Evolutionary conservation across 2,329 filamentous ascomycete genomes (phyloP).

Genomic region (Phialemonium atrogriseum): DNA sequence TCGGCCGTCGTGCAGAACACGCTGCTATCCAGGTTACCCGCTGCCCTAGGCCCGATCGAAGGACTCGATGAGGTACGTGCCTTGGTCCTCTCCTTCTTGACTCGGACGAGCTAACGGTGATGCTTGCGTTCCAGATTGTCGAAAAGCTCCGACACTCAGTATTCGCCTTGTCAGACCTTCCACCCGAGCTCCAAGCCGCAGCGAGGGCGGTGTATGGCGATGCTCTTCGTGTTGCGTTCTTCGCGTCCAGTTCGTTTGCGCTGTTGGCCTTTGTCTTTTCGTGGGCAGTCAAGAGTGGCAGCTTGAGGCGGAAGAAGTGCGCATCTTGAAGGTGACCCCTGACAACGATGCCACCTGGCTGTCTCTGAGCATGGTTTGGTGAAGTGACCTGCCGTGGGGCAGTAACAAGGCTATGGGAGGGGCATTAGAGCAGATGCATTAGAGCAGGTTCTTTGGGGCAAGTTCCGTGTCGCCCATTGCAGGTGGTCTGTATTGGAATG

Average conservation of each 20-base stretch:
- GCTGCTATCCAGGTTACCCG: constrained; percentile 41
- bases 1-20: constrained; percentile 55
- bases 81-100: background rate
- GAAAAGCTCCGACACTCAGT: constrained; percentile 54
- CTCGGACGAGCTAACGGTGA: background rate
- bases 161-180: constrained; percentile 41
- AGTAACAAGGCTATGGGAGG: too few relatives aligned
- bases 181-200: constrained; percentile 43
- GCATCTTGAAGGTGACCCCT: too few relatives aligned
- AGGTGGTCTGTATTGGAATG: too few relatives aligned
- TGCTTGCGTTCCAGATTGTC: constrained; percentile 31
- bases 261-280: constrained; percentile 34
- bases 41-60: constrained; percentile 36
- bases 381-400: too few relatives aligned
- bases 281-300: constrained; percentile 11
- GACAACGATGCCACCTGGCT: too few relatives aligned
- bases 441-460: too few relatives aligned
- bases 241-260: constrained; percentile 43
- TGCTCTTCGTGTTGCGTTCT: constrained; percentile 49
- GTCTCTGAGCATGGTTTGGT: constrained; percentile 2
- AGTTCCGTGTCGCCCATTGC: too few relatives aligned
- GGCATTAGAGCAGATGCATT: too few relatives aligned
- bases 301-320: constrained; percentile 11
- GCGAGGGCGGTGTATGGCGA: constrained; percentile 51
- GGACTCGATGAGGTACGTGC: constrained; percentile 11